phyloP scores from a whole-genome alignment of 2,329 filamentous ascomycete genomes.

The Calonectria leucothoes region DNA sequence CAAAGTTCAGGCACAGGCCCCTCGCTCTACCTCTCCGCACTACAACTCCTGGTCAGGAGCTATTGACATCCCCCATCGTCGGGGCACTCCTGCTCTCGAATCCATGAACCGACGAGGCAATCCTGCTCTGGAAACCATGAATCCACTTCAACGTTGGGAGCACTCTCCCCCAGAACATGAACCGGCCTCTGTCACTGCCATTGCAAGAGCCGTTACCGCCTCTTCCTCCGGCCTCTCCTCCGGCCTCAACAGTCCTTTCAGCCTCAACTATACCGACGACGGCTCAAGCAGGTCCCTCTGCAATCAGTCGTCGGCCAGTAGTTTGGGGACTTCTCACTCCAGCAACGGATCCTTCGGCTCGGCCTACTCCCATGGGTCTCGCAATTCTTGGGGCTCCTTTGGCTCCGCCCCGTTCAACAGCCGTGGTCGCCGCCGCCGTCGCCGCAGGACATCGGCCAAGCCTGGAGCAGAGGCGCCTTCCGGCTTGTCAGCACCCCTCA shows the following conservation, averaged over 20 bases:
- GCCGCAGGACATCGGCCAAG: slow-evolving; percentile 55
- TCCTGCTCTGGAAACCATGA: slow-evolving; percentile 61
- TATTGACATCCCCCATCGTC: slow-evolving; percentile 78
- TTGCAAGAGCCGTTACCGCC: slow-evolving; percentile 67
- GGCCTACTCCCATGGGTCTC: slow-evolving; percentile 68
- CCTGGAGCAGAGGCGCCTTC: slow-evolving; percentile 48
- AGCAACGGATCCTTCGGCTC: slow-evolving; percentile 69
- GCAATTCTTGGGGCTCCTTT: slow-evolving; percentile 66
- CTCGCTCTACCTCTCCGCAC: slow-evolving; percentile 77
- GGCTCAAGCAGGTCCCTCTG: slow-evolving; percentile 68
- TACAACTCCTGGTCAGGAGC: slow-evolving; percentile 69
- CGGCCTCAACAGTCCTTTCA: slow-evolving; percentile 67
- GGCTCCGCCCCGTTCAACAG: slow-evolving; percentile 55
- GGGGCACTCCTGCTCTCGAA: slow-evolving; percentile 65
- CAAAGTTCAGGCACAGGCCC: slow-evolving; percentile 77
- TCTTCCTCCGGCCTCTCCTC: slow-evolving; percentile 64
- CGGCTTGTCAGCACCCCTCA: slow-evolving; percentile 56
- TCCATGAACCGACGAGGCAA: slow-evolving; percentile 58
- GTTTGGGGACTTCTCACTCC: slow-evolving; percentile 70
- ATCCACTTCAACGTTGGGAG: slow-evolving; percentile 69
- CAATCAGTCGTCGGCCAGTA: slow-evolving; percentile 70
- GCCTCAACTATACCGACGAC: slow-evolving; percentile 70
- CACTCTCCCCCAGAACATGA: slow-evolving; percentile 71
- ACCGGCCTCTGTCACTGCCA: slow-evolving; percentile 68
- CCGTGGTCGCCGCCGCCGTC: slow-evolving; percentile 62